Base-by-base conservation (phyloP, 2,329 filamentous ascomycete species). In the Stachybotrys echinatus region DNA sequence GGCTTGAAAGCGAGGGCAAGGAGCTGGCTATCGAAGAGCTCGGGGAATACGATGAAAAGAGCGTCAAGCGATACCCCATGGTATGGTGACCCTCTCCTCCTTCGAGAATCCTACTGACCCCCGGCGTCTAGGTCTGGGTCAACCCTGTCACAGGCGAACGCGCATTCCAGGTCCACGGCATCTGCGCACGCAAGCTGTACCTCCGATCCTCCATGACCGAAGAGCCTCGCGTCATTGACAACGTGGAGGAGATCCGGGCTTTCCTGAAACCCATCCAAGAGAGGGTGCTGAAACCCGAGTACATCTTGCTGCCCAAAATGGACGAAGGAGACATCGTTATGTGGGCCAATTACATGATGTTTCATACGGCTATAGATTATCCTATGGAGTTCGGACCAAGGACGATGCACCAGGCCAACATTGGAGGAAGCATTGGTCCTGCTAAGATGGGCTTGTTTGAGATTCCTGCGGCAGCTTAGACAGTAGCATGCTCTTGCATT, bases 371-470 rank as follows among this genome's bases (percentile, higher is more conserved):
- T 1, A 61, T 75, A 17, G 73, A 75, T 54, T 75, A 75, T 51
- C 71, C 45, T 19, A 38, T 40, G n/a, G 3, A 21, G 39, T 48
- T 23, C 42, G 71, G 71, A 1, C 56, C 65, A 14, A 58, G 73
- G 39, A 69, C 71, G 21, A 74, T 74, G 71, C 73, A 75, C 54
- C 73, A 75, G 55, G 71, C 70, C 4, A 74, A 74, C 47, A 67
- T 74, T 44, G 67, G 64, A 14, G 68, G 69, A 1, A 54, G 52
- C 21, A 48, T 40, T 23, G 47, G 47, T 27, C 47, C 39, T 42
- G 39, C 39, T 18, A 7, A 42, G 19, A 42, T 42, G 39, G 39
- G 39, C 19, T 42, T 42, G 19, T 42, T 42, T 20, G 39, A 42
- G 39, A 42, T 42, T 8, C 39, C 39, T 42, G 39, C 39, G 18